Evolutionary conservation across 768 basidiomycete species (phyloP).

Genomic region (Mrakia frigida): DNA sequence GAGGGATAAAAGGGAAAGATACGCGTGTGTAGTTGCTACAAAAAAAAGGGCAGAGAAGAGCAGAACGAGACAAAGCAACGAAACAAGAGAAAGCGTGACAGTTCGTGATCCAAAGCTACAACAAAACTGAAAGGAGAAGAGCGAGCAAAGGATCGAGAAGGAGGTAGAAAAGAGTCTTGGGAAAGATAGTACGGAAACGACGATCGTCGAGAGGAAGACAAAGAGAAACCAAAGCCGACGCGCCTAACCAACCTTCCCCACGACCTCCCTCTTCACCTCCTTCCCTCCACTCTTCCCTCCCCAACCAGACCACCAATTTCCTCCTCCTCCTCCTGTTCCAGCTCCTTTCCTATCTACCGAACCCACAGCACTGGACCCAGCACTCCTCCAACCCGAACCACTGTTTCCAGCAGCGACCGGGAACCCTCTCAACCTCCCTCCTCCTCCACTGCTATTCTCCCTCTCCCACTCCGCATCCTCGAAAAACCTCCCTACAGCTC

Average conservation of each 20-base stretch:
- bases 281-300: too few species aligned
- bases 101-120: neutral
- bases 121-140: neutral
- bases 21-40: too few species aligned
- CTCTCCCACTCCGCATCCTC: slow-evolving; percentile 68
- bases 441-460: slow-evolving; percentile 38
- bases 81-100: neutral
- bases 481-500: slow-evolving; percentile 58
- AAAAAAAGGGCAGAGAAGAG: too few species aligned
- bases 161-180: neutral
- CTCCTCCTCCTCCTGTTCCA: too few species aligned
- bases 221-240: neutral
- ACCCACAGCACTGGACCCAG: too few species aligned
- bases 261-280: too few species aligned
- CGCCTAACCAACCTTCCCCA: too few species aligned
- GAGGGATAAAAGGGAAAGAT: too few species aligned
- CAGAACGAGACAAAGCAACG: too few species aligned
- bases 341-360: too few species aligned
- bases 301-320: too few species aligned
- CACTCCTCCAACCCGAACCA: slow-evolving; percentile 9
- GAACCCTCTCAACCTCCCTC: slow-evolving; percentile 1
- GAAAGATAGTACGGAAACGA: neutral
- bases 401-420: neutral
- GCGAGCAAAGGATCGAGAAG: neutral
- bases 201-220: neutral